Base-by-base conservation (phyloP, 345 rosid genomes). In the Theobroma cacao region DNA sequence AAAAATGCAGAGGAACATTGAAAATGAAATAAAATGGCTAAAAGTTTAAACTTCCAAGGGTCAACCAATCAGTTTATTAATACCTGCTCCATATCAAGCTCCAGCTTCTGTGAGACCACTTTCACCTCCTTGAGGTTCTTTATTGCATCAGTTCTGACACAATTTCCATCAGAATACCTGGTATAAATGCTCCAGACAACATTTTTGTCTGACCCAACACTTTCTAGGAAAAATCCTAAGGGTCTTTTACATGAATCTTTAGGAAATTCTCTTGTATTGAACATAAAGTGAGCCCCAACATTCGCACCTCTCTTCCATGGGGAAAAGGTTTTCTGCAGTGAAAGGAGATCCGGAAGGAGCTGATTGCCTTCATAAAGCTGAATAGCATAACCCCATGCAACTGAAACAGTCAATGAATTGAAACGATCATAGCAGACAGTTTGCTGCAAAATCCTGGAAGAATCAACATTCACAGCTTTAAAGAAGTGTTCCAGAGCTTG, bases 331-430 rank as follows among this genome's bases (percentile, higher is more conserved):
- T 84, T 90, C 80, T 88, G 94, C 52, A 82, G 17, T 3, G 89
- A 75, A 63, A 95, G 88, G 71, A 95, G 93, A 83, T 89, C 93
- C 0, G 94, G 98, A 47, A 95, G 94, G 40, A 88, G 88, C 72
- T 79, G 81, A 75, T 93, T 90, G 60, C 97, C 94, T 80, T 92
- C 90, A 36, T 85, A 85, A 47, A 93, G 89, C 89, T 89, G 94
- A 84, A 95, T 53, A 7, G 96, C 94, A 77, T 93, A 93, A 45
- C 99, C 98, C 99, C 97, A 95, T 10, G 93, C 90, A 79, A 92
- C 90, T 18, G 94, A 93, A 72, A 91, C 82, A 3, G 94, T 90
- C 80, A 93, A 85, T 31, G 75, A 80, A 80, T 83, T 86, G 33
- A 24, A 31, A 31, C 72, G 87, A 75, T 93, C 95, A 83, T 94